phyloP scores from a whole-genome alignment of 768 basidiomycete genomes.

The Phlebiopsis gigantea region DNA sequence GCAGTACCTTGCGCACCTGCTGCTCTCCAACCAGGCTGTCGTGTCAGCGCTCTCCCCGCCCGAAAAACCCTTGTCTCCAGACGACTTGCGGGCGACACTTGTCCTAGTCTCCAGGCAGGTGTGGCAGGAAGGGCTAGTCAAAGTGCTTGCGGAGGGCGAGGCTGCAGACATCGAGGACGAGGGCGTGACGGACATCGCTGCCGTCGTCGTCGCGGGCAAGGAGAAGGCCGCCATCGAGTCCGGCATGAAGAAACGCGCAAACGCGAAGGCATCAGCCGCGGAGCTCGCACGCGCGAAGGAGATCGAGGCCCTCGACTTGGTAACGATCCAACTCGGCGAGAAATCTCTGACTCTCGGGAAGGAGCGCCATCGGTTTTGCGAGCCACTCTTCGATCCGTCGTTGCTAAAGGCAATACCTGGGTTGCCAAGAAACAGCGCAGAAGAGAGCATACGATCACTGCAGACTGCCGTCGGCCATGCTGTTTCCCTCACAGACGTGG shows the following conservation, averaged over 20 bases:
- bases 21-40: slow-evolving; percentile 65
- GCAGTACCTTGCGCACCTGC: slow-evolving; percentile 65
- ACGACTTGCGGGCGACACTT: slow-evolving; percentile 44
- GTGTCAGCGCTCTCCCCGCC: slow-evolving; percentile 53
- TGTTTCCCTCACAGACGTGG: slow-evolving; percentile 55
- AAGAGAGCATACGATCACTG: slow-evolving; percentile 31
- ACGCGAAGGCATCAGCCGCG: slow-evolving; percentile 66
- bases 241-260: slow-evolving; percentile 73
- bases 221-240: slow-evolving; percentile 86
- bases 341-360: slow-evolving; percentile 74
- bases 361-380: slow-evolving; percentile 87
- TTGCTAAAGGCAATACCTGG: slow-evolving; percentile 35
- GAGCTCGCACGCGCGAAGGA: slow-evolving; percentile 74
- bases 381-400: slow-evolving; percentile 77
- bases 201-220: slow-evolving; percentile 85
- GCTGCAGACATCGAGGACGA: slow-evolving; percentile 68
- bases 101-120: slow-evolving; percentile 62
- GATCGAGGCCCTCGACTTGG: slow-evolving; percentile 80
- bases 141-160: slow-evolving; percentile 72
- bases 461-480: slow-evolving; percentile 66
- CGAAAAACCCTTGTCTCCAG: slow-evolving; percentile 39
- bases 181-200: slow-evolving; percentile 85
- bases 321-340: slow-evolving; percentile 68
- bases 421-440: slow-evolving; percentile 6
- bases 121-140: slow-evolving; percentile 60